phyloP scores from a whole-genome alignment of 495 filamentous ascomycete genomes.

The Ramalina peruviana region DNA sequence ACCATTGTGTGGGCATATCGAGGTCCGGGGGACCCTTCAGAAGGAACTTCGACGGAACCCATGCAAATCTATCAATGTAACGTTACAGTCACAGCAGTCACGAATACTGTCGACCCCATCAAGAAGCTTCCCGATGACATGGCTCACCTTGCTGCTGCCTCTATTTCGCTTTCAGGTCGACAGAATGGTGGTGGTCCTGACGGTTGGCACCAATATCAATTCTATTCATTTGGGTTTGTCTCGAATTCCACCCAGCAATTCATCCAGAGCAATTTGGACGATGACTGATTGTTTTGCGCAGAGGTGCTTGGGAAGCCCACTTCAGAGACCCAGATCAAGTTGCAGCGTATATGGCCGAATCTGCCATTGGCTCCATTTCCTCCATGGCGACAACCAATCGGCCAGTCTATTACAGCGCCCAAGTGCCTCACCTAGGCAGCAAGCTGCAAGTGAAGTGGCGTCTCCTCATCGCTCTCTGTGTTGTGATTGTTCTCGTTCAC shows the following conservation, averaged over 20 bases:
- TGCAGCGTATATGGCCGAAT: slow-evolving; percentile 8
- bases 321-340: not conserved
- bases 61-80: slow-evolving; percentile 11
- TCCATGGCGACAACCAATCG: slow-evolving; percentile 7
- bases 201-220: slow-evolving; percentile 4
- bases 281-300: not conserved
- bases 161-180: slow-evolving; percentile 11
- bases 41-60: too few species aligned
- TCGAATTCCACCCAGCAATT: too few species aligned
- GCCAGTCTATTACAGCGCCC: not conserved
- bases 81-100: slow-evolving; percentile 3
- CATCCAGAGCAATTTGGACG: not conserved
- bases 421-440: slow-evolving; percentile 7
- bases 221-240: slow-evolving; percentile 4
- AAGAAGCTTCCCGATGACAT: slow-evolving; percentile 2
- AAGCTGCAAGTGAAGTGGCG: slow-evolving; percentile 1
- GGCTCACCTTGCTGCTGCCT: slow-evolving; percentile 9
- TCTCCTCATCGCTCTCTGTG: slow-evolving; percentile 2
- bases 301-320: slow-evolving; percentile 1
- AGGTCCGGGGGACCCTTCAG: too few species aligned
- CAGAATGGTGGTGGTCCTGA: not conserved
- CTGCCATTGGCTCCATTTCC: slow-evolving; percentile 13
- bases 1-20: slow-evolving; percentile 9
- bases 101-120: not conserved
- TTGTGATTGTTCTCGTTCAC: slow-evolving; percentile 1